Base-by-base conservation (phyloP, 805 yeast species). In the Lachancea sp. region DNA sequence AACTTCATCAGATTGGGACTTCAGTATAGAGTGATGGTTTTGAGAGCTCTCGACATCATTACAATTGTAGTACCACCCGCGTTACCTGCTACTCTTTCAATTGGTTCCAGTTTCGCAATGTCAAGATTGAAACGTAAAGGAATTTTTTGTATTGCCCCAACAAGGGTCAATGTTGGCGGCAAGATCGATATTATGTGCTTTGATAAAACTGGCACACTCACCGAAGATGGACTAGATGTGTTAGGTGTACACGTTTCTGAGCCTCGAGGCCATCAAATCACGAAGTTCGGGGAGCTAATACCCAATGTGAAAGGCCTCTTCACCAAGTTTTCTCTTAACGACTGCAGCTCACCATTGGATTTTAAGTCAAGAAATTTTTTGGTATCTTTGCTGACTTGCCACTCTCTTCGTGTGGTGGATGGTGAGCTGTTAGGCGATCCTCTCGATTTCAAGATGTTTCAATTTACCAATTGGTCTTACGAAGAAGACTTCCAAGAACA, bases 51-150 rank as follows among this genome's bases (percentile, higher is more conserved):
- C 41, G 99, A 92, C 64, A 76, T 92, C 38, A 82, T 92, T 40
- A 92, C 99, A 0, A 88, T 92, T 58, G 98, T 92, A 5, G 96
- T 92, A 1, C 99, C 99, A 1, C 99, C 99, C 1, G 98, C 98
- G 0, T 70, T 92, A 33, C 99, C 99, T 0, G 98, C 98, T 0
- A 92, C 99, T 0, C 67, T 92, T 45, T 88, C 98, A 0, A 90
- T 92, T 45, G 99, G 98, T 15, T 89, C 97, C 0, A 86, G 90
- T 49, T 89, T 92, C 67, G 95, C 98, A 0, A 64, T 92, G 19
- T 70, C 78, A 22, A 71, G 97, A 46, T 68, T 92, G 46, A 78
- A 86, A 46, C 64, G 71, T 45, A 74, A 75, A 45, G 68, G 74
- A 29, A 80, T 94, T 1, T 92, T 80, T 52, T 92, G 98, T 61